These are phyloP conservation scores for Tricharina praecox DNA, from an alignment of 495 filamentous ascomycete species.

Conservation along the genomic window DNA sequence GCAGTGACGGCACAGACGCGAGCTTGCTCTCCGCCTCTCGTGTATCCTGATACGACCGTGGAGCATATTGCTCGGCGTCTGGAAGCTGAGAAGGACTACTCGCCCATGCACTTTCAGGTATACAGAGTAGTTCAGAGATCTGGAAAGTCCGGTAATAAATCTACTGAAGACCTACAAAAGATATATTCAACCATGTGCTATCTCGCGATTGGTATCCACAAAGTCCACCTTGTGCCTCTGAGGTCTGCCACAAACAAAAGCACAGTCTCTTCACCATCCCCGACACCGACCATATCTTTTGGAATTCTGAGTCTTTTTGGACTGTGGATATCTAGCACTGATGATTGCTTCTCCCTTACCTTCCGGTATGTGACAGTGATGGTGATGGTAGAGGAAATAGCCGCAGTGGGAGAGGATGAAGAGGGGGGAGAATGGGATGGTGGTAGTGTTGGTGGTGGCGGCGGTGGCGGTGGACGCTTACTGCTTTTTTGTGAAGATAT, in stretches of 20 bases:
- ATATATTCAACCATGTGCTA: constrained; percentile 59
- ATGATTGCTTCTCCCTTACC: constrained; percentile 72
- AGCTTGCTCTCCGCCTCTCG: constrained; percentile 28
- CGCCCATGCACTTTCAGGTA: constrained; percentile 53
- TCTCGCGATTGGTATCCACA: constrained; percentile 67
- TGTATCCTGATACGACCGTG: constrained; percentile 40
- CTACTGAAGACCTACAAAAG: constrained; percentile 63
- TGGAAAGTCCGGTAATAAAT: constrained; percentile 36
- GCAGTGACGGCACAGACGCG: constrained; percentile 16
- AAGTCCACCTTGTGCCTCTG: constrained; percentile 63
- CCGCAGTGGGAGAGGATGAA: constrained; percentile 3
- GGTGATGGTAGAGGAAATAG: constrained; percentile 8
- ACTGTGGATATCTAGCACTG: constrained; percentile 48
- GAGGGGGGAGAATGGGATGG: no score
- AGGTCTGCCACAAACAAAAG: constrained; percentile 38
- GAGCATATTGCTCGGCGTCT: constrained; percentile 49
- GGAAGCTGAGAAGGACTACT: constrained; percentile 52
- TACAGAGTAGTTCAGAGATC: constrained; percentile 68
- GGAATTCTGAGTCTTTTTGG: constrained; percentile 61
- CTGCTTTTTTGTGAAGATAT: no score
- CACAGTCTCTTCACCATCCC: constrained; percentile 36
- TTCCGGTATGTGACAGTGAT: constrained; percentile 55
- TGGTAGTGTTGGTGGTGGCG: no score
- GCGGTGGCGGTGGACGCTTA: no score
- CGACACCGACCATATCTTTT: constrained; percentile 38